Evolutionary conservation across 176 grass and related monocot species (phyloP).

Genomic region (Paspalum notatum): DNA sequence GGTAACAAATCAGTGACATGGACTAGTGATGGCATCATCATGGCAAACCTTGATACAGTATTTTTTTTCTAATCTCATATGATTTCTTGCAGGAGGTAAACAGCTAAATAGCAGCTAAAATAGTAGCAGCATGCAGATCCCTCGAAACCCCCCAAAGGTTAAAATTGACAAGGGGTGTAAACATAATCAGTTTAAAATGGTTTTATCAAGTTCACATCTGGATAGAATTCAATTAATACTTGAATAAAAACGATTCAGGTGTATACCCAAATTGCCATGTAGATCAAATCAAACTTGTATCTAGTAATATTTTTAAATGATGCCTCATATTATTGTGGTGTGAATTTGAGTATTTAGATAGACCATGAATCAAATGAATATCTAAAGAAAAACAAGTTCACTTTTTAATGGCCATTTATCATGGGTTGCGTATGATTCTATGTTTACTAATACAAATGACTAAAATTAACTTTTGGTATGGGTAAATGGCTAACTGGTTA

Average conservation of each 20-base stretch:
- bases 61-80: slow-evolving; percentile 4
- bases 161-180: too few relatives aligned
- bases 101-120: neutral
- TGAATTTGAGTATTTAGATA: slow-evolving; percentile 5
- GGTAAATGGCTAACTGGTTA: neutral
- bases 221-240: slow-evolving; percentile 20
- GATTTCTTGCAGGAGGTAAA: slow-evolving; percentile 21
- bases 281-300: neutral
- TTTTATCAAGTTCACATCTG: neutral
- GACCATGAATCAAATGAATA: neutral
- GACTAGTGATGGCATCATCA: slow-evolving; percentile 2
- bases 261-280: slow-evolving; percentile 23
- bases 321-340: neutral
- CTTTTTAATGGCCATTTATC: neutral
- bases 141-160: too few relatives aligned
- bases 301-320: neutral
- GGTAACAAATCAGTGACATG: neutral
- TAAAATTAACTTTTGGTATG: neutral
- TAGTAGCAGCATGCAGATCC: neutral
- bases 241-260: neutral
- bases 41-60: slow-evolving; percentile 18
- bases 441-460: slow-evolving; percentile 1
- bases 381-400: neutral
- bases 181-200: neutral
- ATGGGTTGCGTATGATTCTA: neutral